phyloP scores from a whole-genome alignment of 2,329 filamentous ascomycete genomes.

The Lasiodiplodia sp. region DNA sequence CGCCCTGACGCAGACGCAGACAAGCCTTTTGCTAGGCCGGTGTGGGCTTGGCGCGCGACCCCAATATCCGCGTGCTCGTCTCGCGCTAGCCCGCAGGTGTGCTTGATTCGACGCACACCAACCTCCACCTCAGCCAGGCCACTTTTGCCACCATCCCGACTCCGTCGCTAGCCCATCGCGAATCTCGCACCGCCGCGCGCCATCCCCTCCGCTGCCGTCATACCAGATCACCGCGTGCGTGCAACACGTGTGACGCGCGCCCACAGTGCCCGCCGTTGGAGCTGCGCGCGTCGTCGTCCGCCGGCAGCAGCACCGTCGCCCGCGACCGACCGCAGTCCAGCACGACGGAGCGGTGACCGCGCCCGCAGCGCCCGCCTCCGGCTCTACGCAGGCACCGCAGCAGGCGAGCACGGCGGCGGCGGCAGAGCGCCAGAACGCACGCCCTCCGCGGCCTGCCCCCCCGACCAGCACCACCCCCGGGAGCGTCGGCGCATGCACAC shows the following conservation, averaged over 20 bases:
- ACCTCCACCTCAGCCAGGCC: conserved; percentile 26
- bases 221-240: conserved; percentile 29
- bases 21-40: conserved; percentile 31
- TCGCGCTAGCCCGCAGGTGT: conserved; percentile 25
- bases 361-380: conserved; percentile 29
- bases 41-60: conserved; percentile 27
- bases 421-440: conserved; percentile 26
- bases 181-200: conserved; percentile 40
- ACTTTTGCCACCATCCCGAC: conserved; percentile 43
- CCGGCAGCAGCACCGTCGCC: conserved; percentile 11
- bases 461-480: conserved; percentile 11
- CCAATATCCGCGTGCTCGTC: conserved; percentile 29
- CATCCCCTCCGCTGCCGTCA: conserved; percentile 27
- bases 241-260: conserved; percentile 29
- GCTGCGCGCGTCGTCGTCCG: conserved; percentile 28
- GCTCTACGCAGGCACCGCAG: conserved; percentile 34
- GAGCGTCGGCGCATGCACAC: conserved; percentile 22
- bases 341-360: conserved; percentile 21
- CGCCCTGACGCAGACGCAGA: conserved; percentile 27
- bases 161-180: conserved; percentile 48
- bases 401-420: conserved; percentile 1
- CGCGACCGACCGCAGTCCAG: conserved; percentile 1
- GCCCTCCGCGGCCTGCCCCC: conserved; percentile 1
- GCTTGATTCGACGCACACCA: conserved; percentile 29
- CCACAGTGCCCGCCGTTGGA: conserved; percentile 30